These are phyloP conservation scores for Metschnikowia gelsemii DNA, from an alignment of 805 yeast genomes.

Conservation along the genomic window DNA sequence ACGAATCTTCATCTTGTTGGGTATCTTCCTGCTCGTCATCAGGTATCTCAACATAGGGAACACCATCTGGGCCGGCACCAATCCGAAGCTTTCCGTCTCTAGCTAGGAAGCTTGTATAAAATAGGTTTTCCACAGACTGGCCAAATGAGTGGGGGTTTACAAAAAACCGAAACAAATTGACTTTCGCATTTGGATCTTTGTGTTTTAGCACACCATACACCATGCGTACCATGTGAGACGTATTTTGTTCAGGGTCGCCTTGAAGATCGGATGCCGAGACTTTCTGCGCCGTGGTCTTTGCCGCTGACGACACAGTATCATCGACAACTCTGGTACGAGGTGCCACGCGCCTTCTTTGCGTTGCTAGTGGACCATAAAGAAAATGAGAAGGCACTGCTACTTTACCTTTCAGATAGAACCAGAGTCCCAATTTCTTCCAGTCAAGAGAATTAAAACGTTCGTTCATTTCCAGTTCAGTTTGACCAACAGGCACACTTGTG, in stretches of 20 bases:
- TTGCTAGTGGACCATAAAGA: constrained; percentile 67
- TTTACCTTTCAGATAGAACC: constrained; percentile 46
- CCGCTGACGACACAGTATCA: constrained; percentile 40
- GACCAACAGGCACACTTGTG: neutral
- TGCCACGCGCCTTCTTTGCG: constrained; percentile 51
- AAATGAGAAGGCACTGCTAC: constrained; percentile 56
- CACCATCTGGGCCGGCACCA: constrained; percentile 47
- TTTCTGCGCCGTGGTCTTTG: constrained; percentile 45
- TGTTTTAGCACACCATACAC: constrained; percentile 44
- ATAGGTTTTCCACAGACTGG: constrained; percentile 80
- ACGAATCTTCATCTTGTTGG: constrained; percentile 10
- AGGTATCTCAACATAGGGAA: constrained; percentile 39
- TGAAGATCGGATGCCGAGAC: constrained; percentile 53
- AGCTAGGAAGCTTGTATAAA: constrained; percentile 76
- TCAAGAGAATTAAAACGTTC: constrained; percentile 45
- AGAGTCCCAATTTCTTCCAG: constrained; percentile 60
- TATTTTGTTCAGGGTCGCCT: constrained; percentile 53
- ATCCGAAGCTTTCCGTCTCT: constrained; percentile 66
- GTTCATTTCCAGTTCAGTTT: constrained; percentile 4
- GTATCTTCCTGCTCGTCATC: constrained; percentile 21
- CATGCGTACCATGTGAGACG: constrained; percentile 60
- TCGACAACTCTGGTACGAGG: constrained; percentile 35
- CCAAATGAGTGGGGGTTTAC: constrained; percentile 75
- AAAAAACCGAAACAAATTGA: constrained; percentile 64
- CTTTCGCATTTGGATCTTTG: constrained; percentile 31